phyloP scores from a whole-genome alignment of 139 green algal genomes.

The Auxenochlorella protothecoides region DNA sequence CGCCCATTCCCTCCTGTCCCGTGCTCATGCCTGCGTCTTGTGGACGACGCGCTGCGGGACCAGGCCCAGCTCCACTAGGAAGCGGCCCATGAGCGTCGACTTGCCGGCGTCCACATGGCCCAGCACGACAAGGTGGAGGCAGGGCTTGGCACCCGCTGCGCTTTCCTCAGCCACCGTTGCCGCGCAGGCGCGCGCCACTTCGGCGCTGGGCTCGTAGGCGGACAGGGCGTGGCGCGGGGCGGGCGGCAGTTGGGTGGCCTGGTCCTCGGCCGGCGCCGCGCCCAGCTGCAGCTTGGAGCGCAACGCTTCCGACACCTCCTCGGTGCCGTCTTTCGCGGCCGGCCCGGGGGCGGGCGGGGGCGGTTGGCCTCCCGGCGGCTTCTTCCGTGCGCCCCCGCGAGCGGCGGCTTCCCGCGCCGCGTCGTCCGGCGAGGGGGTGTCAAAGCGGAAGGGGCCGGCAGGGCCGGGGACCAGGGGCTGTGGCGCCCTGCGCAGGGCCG shows the following conservation, averaged over 20 bases:
- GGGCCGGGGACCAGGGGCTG: conserved; percentile 10
- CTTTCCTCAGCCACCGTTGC: conserved; percentile 18
- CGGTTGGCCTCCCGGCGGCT: conserved; percentile 1
- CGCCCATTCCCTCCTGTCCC: not conserved
- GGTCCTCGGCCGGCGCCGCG: not conserved
- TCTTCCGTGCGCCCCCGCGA: conserved; percentile 1
- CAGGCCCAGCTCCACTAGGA: conserved; percentile 72
- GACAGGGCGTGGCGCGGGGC: conserved; percentile 17
- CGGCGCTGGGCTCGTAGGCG: conserved; percentile 45
- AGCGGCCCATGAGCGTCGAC: conserved; percentile 88
- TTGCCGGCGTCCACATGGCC: conserved; percentile 97
- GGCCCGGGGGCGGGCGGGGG: not conserved
- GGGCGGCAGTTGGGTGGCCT: not conserved
- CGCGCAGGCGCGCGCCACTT: conserved; percentile 30
- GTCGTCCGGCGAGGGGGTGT: conserved; percentile 60
- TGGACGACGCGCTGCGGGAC: conserved; percentile 53
- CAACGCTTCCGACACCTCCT: not conserved
- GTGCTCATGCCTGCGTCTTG: conserved; percentile 24
- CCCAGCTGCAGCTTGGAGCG: not conserved
- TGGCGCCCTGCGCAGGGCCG: not conserved
- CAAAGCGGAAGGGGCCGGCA: conserved; percentile 36
- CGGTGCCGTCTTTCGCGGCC: not conserved
- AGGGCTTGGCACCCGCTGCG: conserved; percentile 1
- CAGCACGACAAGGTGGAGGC: conserved; percentile 77
- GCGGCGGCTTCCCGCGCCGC: conserved; percentile 30